phyloP scores from a whole-genome alignment of 2,329 filamentous ascomycete species.

The Cladosporium colombiae region DNA sequence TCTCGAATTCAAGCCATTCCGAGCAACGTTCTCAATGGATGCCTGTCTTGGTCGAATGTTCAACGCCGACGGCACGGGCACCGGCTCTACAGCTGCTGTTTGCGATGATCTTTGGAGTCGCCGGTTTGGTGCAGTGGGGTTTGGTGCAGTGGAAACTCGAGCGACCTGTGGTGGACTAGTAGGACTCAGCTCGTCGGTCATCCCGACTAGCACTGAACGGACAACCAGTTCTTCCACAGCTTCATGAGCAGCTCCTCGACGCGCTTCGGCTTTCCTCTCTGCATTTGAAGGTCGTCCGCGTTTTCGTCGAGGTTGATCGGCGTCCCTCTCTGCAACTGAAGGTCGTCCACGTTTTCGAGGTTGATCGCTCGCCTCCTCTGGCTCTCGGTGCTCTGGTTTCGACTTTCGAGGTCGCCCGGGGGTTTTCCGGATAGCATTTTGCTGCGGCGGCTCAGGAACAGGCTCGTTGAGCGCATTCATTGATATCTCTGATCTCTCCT shows the following conservation, averaged over 20 bases:
- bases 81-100: not conserved
- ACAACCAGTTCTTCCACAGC: not conserved
- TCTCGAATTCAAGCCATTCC: not conserved
- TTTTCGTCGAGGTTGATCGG: not conserved
- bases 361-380: not conserved
- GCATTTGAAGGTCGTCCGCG: not conserved
- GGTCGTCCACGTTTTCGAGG: not conserved
- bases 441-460: not conserved
- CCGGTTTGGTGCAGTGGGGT: not conserved
- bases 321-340: not conserved
- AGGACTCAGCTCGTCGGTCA: not conserved
- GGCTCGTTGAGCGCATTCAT: not conserved
- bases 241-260: not conserved
- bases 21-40: not conserved
- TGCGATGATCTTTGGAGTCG: not conserved
- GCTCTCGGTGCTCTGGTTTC: not conserved
- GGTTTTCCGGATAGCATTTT: not conserved
- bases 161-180: not conserved
- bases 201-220: not conserved
- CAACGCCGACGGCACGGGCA: not conserved
- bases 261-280: not conserved
- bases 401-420: constrained; percentile 3
- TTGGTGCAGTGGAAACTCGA: not conserved
- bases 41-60: not conserved
- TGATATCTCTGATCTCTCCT: not conserved